A percentile compares a stretch with the other conserved stretches of the same genome.
phyloP scores from a whole-genome alignment of 805 yeast species.

The Blastobotrys peoriensis region DNA sequence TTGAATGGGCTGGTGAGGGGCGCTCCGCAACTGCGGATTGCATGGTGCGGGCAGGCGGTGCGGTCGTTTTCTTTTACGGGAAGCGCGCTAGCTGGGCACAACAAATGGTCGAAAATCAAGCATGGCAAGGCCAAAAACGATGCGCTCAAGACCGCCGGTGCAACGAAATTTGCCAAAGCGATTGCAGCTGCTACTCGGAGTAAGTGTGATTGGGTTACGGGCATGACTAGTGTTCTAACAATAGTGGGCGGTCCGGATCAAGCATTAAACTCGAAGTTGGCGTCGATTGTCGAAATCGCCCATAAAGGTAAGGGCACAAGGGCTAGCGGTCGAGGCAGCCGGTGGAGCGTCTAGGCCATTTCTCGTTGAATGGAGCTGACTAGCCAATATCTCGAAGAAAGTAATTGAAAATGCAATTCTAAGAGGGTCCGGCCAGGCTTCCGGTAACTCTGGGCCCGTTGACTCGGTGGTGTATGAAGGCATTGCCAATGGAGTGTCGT shows the following conservation, averaged over 20 bases:
- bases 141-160: slow-evolving; percentile 61
- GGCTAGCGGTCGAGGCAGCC: no score
- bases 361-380: slow-evolving; percentile 27
- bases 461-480: slow-evolving; percentile 75
- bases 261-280: slow-evolving; percentile 51
- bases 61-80: slow-evolving; percentile 1
- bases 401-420: slow-evolving; percentile 84
- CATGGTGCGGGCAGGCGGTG: no score
- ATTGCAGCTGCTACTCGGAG: slow-evolving; percentile 68
- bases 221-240: not conserved
- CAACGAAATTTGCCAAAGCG: slow-evolving; percentile 64
- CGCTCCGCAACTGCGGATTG: no score
- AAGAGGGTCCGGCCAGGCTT: slow-evolving; percentile 68
- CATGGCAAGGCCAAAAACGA: slow-evolving; percentile 94
- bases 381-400: slow-evolving; percentile 70
- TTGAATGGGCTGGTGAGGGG: no score
- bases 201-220: slow-evolving; percentile 14
- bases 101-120: slow-evolving; percentile 92
- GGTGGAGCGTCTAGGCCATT: no score
- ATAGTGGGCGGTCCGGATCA: slow-evolving; percentile 62
- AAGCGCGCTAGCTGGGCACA: slow-evolving; percentile 66
- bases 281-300: slow-evolving; percentile 73
- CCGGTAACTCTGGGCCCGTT: slow-evolving; percentile 36
- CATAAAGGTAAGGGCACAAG: not conserved
- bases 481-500: slow-evolving; percentile 82